Base-by-base conservation (phyloP, 331 rosid genomes). In the Malus hybrid region DNA sequence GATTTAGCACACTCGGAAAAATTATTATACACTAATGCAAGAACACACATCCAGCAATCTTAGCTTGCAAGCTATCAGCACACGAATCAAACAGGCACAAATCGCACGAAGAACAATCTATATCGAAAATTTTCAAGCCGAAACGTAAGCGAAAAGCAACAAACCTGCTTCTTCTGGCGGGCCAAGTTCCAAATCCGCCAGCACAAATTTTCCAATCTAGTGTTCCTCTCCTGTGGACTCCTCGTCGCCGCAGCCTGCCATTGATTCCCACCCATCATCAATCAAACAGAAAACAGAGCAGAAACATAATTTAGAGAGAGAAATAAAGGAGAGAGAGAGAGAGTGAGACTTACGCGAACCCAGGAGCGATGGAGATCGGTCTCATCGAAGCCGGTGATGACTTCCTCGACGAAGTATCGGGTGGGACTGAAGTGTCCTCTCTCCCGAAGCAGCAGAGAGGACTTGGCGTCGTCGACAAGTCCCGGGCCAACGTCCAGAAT, bases 181-280 rank as follows among this genome's bases (percentile, higher is more conserved):
- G 99, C 97, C 67, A 95, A 88, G 81, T 95, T 95, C 99, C 99
- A 95, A 84, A 95, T 95, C 85, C 99, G 88, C 99, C 99, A 94
- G 66, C 99, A 92, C 93, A 94, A 85, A 81, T 94, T 94, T 84
- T 94, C 99, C 93, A 95, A 80, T 74, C 97, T 87, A 65, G 99
- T 95, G 79, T 95, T 95, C 87, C 97, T 84, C 88, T 95, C 97
- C 84, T 95, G 97, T 6, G 99, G 97, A 81, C 99, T 90, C 81
- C 97, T 84, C 42, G 99, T 92, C 3, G 99, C 93, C 70, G 96
- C 80, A 16, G 98, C 98, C 98, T 93, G 19, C 19, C 26, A 81
- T 26, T 66, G 28, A 19, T 9, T 65, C 48, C 22, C 67, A 63
- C 19, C 32, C 22, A 10, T 10, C 26, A 50, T 4, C 57, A 62